phyloP scores from a whole-genome alignment of 2,329 filamentous ascomycete genomes.

The Gaeumannomyces sp. region DNA sequence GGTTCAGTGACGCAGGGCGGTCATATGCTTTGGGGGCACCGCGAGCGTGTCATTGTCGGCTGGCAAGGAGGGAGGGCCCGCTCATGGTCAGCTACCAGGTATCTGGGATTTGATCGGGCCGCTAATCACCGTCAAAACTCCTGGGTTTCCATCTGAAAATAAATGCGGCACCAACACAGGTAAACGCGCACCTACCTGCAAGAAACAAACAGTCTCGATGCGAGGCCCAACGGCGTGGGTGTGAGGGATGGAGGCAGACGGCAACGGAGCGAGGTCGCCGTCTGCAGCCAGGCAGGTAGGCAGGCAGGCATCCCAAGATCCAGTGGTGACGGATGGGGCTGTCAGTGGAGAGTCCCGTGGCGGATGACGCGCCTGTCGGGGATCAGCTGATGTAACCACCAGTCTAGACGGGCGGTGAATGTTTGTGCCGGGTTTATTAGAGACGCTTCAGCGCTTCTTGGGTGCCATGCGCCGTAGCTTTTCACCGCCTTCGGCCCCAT shows the following conservation, averaged over 20 bases:
- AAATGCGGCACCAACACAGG: no score
- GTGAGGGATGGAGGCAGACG: neutral
- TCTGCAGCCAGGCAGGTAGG: neutral
- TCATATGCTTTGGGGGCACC: neutral
- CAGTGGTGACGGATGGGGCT: neutral
- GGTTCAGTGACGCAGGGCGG: neutral
- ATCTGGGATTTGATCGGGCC: neutral
- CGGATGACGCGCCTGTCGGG: neutral
- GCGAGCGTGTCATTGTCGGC: neutral
- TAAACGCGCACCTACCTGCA: neutral
- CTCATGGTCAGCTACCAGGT: neutral
- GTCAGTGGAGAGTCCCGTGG: neutral
- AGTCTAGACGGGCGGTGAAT: neutral
- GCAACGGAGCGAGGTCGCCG: neutral
- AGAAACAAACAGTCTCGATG: neutral
- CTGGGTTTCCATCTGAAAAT: neutral
- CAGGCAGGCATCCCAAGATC: neutral
- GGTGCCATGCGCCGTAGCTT: neutral
- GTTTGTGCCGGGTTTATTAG: neutral
- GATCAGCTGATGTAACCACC: neutral
- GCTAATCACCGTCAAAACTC: neutral
- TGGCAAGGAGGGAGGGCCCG: neutral
- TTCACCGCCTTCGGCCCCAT: neutral
- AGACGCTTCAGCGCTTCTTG: slow-evolving; percentile 6
- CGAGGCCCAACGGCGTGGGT: neutral